Evolutionary conservation across 768 basidiomycete species (phyloP), one percentile per base, ranked within the genome.

Genomic region (Gyrodon lividus): DNA sequence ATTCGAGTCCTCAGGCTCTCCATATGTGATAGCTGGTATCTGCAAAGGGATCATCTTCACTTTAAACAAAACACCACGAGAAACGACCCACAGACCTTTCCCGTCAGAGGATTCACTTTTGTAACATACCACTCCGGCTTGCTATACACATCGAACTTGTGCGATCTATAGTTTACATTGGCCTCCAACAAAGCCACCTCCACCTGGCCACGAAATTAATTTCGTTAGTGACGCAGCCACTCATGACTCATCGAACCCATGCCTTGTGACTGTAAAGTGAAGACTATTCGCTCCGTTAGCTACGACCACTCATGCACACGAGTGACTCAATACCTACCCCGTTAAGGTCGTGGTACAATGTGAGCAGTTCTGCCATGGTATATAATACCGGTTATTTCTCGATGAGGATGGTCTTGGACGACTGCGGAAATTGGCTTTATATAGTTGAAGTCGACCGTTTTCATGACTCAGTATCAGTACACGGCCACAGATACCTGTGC

Each of bases 71-170:
- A n/a, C 6, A n/a, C 35, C n/a, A 13, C 34, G 16, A 35, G n/a
- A 13, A 6, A 16, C 5, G 6, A 17, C 14, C 19, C 16, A 19
- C 33, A 43, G 9, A 83, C 84, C 75, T 84, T 86, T 67, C 78
- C 78, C 2, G 56, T 58, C 0, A 77, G 77, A 0, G 84, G 80
- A 61, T 87, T 88, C 20, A 84, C 76, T 51, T 80, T 73, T 0
- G 78, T 72, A 0, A 77, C 76, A 59, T 83, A 86, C 84, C 84
- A 86, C 47, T 76, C 77, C 0, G 84, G 84, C 66, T 86, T 88
- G 68, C 82, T 81, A 31, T 55, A 46, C 14, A 87, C 66, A 50
- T 86, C 80, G 41, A 87, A 75, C 56, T 83, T 77, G 46, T 68
- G 80, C 4, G 76, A 66, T 9, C 69, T 80, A 62, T 72, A 81